These are phyloP conservation scores for Leishmania braziliensis DNA, from an alignment of 208 protist genomes.

Conservation along the genomic window DNA sequence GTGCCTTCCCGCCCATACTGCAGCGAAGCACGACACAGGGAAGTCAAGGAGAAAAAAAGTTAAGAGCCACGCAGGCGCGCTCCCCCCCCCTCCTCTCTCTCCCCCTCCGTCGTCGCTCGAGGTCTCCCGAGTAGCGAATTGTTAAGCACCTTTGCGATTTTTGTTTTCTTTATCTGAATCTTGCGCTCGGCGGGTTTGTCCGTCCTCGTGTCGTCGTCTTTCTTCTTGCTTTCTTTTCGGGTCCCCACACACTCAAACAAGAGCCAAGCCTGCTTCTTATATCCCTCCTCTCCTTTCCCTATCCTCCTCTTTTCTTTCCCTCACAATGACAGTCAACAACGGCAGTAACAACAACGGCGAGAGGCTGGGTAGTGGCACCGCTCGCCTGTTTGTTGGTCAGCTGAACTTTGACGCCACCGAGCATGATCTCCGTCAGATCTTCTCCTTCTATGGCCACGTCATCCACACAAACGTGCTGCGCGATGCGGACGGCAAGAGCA, in stretches of 20 bases:
- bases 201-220: background rate
- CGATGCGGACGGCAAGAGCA: slow-evolving; percentile 55
- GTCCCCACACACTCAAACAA: background rate
- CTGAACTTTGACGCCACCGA: slow-evolving; percentile 76
- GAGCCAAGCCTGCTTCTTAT: background rate
- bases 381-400: slow-evolving; percentile 74
- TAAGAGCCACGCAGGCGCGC: background rate
- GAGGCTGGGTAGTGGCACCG: slow-evolving; percentile 23
- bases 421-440: slow-evolving; percentile 63
- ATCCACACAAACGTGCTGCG: slow-evolving; percentile 75
- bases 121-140: background rate
- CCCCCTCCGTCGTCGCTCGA: background rate
- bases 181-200: background rate
- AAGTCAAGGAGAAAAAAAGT: background rate
- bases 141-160: background rate
- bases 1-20: background rate
- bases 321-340: slow-evolving; percentile 3
- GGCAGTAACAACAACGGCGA: slow-evolving; percentile 18
- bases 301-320: background rate
- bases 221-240: background rate
- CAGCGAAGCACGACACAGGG: background rate
- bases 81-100: background rate
- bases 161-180: background rate
- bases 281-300: background rate
- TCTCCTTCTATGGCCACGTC: slow-evolving; percentile 76